phyloP scores from a whole-genome alignment of 139 green algal species.

The Yamagishiella unicocca region DNA sequence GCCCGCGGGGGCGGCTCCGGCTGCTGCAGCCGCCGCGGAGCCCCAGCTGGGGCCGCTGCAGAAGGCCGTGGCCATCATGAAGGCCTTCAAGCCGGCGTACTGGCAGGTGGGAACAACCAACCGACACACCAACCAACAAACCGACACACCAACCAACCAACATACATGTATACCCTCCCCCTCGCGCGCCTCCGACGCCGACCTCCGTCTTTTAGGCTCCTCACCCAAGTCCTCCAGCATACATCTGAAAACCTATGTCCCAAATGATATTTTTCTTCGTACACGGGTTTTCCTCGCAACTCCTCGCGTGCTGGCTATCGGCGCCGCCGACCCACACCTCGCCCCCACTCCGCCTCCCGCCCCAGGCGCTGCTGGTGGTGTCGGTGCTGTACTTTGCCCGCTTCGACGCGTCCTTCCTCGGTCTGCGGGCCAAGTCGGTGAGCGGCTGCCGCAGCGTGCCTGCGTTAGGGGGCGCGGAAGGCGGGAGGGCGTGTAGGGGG shows the following conservation, averaged over 20 bases:
- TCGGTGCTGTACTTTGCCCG: constrained; percentile 85
- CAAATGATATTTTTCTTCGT: too few relatives aligned
- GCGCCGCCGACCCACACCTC: too few relatives aligned
- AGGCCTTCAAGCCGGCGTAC: constrained; percentile 80
- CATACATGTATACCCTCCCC: not conserved
- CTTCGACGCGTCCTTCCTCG: constrained; percentile 88
- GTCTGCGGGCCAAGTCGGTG: constrained; percentile 78
- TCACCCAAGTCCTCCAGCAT: too few relatives aligned
- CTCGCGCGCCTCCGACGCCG: too few relatives aligned
- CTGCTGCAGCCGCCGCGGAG: not conserved
- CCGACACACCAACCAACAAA: not conserved
- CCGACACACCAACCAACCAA: not conserved
- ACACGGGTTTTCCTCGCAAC: too few relatives aligned
- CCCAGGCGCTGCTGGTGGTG: constrained; percentile 80
- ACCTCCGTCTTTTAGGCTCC: too few relatives aligned
- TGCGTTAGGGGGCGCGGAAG: too few relatives aligned
- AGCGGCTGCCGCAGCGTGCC: too few relatives aligned
- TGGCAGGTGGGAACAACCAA: constrained; percentile 63
- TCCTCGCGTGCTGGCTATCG: too few relatives aligned
- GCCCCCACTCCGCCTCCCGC: not conserved
- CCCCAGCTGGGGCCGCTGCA: constrained; percentile 37
- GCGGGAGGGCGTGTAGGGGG: not conserved
- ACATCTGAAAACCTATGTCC: too few relatives aligned
- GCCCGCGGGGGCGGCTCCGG: not conserved
- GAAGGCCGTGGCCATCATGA: constrained; percentile 67